phyloP scores from a whole-genome alignment of 164 flowering plant genomes.

The Berberis thunbergii region DNA sequence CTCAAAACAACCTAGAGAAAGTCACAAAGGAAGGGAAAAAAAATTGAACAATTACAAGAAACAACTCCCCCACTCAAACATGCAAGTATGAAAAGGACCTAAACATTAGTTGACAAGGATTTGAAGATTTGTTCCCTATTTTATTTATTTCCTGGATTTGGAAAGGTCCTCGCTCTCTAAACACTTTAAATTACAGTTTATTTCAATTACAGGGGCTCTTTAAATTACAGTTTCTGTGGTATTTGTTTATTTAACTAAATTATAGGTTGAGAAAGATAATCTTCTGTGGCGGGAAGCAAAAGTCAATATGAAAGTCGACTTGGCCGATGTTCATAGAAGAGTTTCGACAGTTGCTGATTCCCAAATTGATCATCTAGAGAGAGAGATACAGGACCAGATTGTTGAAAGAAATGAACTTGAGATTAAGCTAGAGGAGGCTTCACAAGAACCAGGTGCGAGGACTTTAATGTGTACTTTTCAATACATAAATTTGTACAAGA shows the following conservation, averaged over 20 bases:
- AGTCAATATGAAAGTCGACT: slow-evolving; percentile 49
- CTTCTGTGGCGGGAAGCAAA: slow-evolving; percentile 77
- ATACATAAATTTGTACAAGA: neutral
- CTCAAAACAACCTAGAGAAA: no score
- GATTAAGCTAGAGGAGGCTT: slow-evolving; percentile 53
- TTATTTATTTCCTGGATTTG: no score
- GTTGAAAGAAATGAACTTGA: slow-evolving; percentile 50
- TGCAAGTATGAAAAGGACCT: no score
- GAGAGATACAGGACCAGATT: slow-evolving; percentile 42
- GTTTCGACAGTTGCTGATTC: slow-evolving; percentile 45
- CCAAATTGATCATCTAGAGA: slow-evolving; percentile 43
- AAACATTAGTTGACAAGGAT: no score
- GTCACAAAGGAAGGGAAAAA: no score
- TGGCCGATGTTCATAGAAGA: slow-evolving; percentile 59
- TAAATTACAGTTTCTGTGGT: slow-evolving; percentile 14
- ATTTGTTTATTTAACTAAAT: neutral
- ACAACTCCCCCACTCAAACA: no score
- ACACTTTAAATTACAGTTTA: no score
- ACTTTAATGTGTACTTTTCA: slow-evolving; percentile 3
- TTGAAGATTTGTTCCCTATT: no score
- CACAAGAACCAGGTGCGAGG: slow-evolving; percentile 65
- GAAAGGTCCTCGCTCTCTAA: no score
- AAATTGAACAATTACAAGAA: no score
- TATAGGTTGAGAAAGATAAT: slow-evolving; percentile 72
- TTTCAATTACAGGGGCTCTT: neutral